Conservation (phyloP, 1,284 basidiomycete species). For the Mycena sp. region DNA sequence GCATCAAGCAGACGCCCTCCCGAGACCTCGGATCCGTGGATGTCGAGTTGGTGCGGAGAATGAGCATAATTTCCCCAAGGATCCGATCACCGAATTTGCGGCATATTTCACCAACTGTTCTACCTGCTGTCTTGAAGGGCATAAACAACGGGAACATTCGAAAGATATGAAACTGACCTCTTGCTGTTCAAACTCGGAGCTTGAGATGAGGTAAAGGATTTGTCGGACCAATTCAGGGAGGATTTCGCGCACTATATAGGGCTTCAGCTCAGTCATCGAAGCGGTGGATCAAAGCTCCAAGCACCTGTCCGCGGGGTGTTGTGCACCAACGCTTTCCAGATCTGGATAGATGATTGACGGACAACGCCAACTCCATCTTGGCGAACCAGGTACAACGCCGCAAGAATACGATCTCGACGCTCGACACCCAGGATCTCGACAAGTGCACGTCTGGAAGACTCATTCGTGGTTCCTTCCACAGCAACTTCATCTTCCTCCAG, state of each 20-base stretch:
- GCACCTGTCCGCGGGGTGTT: constrained; percentile 87
- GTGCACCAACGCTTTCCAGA: constrained; percentile 98
- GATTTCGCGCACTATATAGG: constrained; percentile 92
- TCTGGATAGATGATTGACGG: constrained; percentile 92
- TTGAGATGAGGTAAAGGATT: constrained; percentile 81
- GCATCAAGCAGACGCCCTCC: constrained; percentile 89
- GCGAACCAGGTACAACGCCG: constrained; percentile 92
- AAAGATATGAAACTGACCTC: constrained; percentile 65
- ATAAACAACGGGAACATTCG: constrained; percentile 11
- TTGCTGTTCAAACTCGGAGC: constrained; percentile 86
- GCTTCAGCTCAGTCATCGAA: constrained; percentile 11
- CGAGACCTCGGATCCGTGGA: constrained; percentile 82
- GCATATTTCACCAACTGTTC: constrained; percentile 90
- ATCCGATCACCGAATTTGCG: constrained; percentile 97
- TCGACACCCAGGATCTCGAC: constrained; percentile 91
- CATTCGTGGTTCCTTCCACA: constrained; percentile 52
- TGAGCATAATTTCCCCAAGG: constrained; percentile 84
- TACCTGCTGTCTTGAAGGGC: constrained; percentile 75
- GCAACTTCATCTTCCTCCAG: constrained; percentile 73
- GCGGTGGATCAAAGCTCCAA: constrained; percentile 17
- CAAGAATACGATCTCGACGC: constrained; percentile 90
- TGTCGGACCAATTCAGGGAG: constrained; percentile 87
- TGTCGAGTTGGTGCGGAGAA: constrained; percentile 75
- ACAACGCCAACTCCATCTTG: constrained; percentile 95
- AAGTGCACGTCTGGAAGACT: constrained; percentile 86